Percentiles rank a stretch among this genome's conserved stretches.
These are phyloP conservation scores for Aaosphaeria pasadenensis DNA, from an alignment of 2,329 filamentous ascomycete genomes.

Conservation along the genomic window DNA sequence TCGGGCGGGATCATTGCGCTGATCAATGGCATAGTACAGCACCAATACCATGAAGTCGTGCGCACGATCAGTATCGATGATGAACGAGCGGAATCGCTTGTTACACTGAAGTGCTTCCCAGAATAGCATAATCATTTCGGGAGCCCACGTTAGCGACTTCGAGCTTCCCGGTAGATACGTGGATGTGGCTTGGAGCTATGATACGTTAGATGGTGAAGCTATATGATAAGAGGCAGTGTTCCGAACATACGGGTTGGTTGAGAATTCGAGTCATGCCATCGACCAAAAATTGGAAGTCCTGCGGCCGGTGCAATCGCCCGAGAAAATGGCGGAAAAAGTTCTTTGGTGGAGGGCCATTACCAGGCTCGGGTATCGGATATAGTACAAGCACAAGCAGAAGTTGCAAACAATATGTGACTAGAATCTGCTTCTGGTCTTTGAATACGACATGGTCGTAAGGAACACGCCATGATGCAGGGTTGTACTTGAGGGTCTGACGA, in stretches of 20 bases:
- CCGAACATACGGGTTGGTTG: slow-evolving; percentile 66
- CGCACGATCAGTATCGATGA: slow-evolving; percentile 89
- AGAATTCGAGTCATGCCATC: slow-evolving; percentile 91
- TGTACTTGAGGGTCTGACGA: slow-evolving; percentile 82
- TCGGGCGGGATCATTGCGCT: slow-evolving; percentile 79
- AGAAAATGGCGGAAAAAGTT: slow-evolving; percentile 95
- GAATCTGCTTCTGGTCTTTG: slow-evolving; percentile 82
- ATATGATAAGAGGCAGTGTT: not conserved
- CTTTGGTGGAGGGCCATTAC: slow-evolving; percentile 64
- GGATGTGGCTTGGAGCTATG: slow-evolving; percentile 72
- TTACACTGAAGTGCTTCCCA: slow-evolving; percentile 98
- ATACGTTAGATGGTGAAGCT: slow-evolving; percentile 17
- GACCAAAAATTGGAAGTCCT: slow-evolving; percentile 96
- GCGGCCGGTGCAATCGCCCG: slow-evolving; percentile 82
- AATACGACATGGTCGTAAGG: slow-evolving; percentile 92
- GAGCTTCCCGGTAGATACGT: slow-evolving; percentile 88
- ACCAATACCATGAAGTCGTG: slow-evolving; percentile 91
- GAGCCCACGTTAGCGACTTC: slow-evolving; percentile 77
- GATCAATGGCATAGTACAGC: slow-evolving; percentile 88
- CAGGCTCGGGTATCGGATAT: slow-evolving; percentile 81
- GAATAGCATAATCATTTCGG: slow-evolving; percentile 94
- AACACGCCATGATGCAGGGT: slow-evolving; percentile 88
- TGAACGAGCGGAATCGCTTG: slow-evolving; percentile 92
- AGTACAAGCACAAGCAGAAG: slow-evolving; percentile 81
- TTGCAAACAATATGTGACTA: slow-evolving; percentile 90